These are phyloP conservation scores for Chrysoporthe puriensis DNA, from an alignment of 2,329 filamentous ascomycete species.

Conservation along the genomic window DNA sequence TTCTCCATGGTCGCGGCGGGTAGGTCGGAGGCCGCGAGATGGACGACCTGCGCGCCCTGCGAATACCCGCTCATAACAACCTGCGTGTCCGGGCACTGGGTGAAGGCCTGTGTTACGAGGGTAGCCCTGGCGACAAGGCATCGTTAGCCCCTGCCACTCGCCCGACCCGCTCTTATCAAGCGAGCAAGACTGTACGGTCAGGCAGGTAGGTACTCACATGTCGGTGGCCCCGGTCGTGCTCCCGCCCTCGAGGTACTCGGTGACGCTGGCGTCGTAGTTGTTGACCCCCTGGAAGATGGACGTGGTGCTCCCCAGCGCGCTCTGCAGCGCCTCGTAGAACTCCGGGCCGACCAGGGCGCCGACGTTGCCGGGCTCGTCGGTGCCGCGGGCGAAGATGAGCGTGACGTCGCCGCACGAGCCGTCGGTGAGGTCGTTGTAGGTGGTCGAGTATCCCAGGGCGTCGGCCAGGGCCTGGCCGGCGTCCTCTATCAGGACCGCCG, in stretches of 20 bases:
- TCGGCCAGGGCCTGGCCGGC: conserved; percentile 15
- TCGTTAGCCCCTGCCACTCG: too few relatives aligned
- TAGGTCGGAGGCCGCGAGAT: conserved; percentile 34
- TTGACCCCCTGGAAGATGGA: conserved; percentile 35
- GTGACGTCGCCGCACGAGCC: conserved; percentile 31
- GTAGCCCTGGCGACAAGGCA: conserved; percentile 38
- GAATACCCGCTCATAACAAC: conserved; percentile 47
- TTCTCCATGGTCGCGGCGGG: conserved; percentile 27
- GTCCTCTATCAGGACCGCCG: background rate
- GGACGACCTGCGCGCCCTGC: conserved; percentile 37
- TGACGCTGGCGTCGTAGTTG: conserved; percentile 33
- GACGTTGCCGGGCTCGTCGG: conserved; percentile 35
- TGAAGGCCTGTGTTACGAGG: conserved; percentile 34
- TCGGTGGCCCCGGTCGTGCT: conserved; percentile 28
- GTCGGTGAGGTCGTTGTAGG: conserved; percentile 18
- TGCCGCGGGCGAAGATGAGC: conserved; percentile 37
- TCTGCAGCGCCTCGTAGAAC: conserved; percentile 32
- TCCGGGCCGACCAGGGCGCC: conserved; percentile 34
- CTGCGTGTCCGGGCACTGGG: conserved; percentile 44
- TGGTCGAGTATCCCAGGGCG: conserved; percentile 18
- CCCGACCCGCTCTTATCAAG: too few relatives aligned
- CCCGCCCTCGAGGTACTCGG: conserved; percentile 34
- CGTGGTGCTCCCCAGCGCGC: conserved; percentile 26
- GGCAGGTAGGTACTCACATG: conserved; percentile 19
- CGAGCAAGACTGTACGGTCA: too few relatives aligned